Evolutionary conservation across 78 protist genomes (phyloP), one percentile per base, ranked within the genome.

Genomic region (Dictyostelium purpureum): DNA sequence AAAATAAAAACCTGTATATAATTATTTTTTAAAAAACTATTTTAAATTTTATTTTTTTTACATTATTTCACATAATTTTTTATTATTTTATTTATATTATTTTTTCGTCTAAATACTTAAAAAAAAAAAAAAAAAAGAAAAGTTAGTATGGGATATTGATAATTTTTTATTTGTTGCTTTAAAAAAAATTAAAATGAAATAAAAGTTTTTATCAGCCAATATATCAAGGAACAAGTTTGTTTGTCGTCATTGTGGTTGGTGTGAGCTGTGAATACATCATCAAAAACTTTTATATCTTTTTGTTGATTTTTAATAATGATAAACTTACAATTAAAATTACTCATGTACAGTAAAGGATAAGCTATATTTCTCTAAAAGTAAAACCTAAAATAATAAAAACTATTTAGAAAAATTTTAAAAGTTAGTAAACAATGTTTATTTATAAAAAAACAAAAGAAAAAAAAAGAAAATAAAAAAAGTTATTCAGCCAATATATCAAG

Each of bases 231-330:
- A 57, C 67, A 57, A 56, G 26, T 31, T 57, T 57, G n/a, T 57
- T 57, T 28, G 38, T 57, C 67, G 67, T 57, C 67, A 57, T 57
- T 18, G 67, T 57, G 67, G 67, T 57, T 37, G 67, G 67, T 57
- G 67, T 57, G 67, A 57, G 67, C 67, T 57, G 67, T 24, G 28
- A 57, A 57, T 57, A 26, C 67, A 57, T 57, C 67, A 57, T 57
- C 26, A 57, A 57, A 57, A 0, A 10, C n/a, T 57, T 19, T 9
- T 57, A 47, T 14, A 47, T 16, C 7, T 57, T 3, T 57, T 7
- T 24, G 26, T 26, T 4, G 26, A 26, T 24, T 57, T 7, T 12
- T 19, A 24, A 57, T 24, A 24, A 24, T 6, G n/a, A 24, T 24
- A 19, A 1, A 3, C 9, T 7, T 26, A 57, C 21, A 24, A 57